phyloP scores from a whole-genome alignment of 306 rosid species.

The Neltuma alba region DNA sequence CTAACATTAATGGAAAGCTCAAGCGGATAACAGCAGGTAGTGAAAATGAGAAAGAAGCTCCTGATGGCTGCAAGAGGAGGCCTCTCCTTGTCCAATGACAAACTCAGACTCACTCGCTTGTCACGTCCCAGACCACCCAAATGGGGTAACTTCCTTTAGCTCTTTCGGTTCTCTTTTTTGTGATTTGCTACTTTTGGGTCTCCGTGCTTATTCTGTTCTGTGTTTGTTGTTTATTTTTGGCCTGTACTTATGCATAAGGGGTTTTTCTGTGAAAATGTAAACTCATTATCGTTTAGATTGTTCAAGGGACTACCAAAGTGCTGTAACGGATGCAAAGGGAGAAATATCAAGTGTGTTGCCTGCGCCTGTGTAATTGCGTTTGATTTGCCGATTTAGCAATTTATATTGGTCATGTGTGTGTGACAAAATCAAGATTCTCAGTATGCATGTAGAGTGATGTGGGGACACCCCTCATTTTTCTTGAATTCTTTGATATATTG shows the following conservation, averaged over 20 bases:
- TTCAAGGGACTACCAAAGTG: background rate
- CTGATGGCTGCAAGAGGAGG: constrained; percentile 1
- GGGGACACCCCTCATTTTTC: background rate
- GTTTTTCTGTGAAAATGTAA: background rate
- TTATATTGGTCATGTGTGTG: background rate
- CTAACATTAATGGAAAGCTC: constrained; percentile 3
- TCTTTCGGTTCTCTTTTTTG: background rate
- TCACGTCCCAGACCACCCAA: background rate
- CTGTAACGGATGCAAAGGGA: background rate
- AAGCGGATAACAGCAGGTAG: background rate
- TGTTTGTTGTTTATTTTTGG: background rate
- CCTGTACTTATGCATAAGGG: background rate
- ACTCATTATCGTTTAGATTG: background rate
- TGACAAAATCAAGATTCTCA: background rate
- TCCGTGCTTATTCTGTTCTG: background rate
- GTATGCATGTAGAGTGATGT: background rate
- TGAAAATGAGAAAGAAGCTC: constrained; percentile 27
- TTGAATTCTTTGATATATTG: background rate
- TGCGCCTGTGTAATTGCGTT: background rate
- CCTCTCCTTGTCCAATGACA: constrained; percentile 6
- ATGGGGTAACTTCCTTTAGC: constrained; percentile 6
- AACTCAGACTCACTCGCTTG: background rate
- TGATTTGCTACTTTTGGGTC: background rate
- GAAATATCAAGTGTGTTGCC: background rate
- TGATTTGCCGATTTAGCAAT: background rate